Base-by-base conservation (phyloP, 305 asterid genomes). In the Andrographis paniculata region DNA sequence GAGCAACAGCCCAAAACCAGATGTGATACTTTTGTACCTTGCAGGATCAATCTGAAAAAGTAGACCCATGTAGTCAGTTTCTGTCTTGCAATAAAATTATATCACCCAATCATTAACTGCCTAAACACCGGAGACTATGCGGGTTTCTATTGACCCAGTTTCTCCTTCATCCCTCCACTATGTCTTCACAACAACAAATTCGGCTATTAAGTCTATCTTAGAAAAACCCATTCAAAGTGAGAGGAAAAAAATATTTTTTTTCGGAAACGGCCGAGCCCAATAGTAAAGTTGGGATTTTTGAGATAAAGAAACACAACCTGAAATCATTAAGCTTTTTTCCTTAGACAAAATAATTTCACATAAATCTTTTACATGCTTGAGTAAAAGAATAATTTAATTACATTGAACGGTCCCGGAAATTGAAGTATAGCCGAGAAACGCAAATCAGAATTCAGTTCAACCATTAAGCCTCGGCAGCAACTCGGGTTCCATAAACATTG, bases 21-120 rank as follows among this genome's bases (percentile, higher is more conserved):
- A 82, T 24, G 91, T 47, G 59, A 85, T 82, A 68, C 91, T 76
- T 77, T 79, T 85, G 91, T 85, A 85, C 65, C 77, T 82, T 15
- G 76, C 62, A 23, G 94, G 95, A 63, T 79, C 80, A 51, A 85
- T 85, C 95, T 85, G 71, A 52, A 17, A 9, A 41, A 17, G 22
- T 14, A 38, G 20, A 62, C 8, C 24, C 3, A 48, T n/a, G 12
- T 44, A 53, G 28, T 69, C 48, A 61, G 55, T 48, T 56, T 39
- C 53, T 33, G 11, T 17, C 12, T 2, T 38, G 31, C 30, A 22
- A 22, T 4, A 19, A 18, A 57, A 18, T 33, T 33, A 33, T 11
- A 37, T 19, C 8, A 21, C 2, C 56, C 17, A 41, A 21, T 37
- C 17, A 16, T 11, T 24, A 39, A 33, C 2, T 35, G 13, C 41